Percentiles rank a stretch among this genome's conserved stretches.
These are phyloP conservation scores for Poa pratensis DNA, from an alignment of 176 grass and related monocot genomes.

Conservation along the genomic window DNA sequence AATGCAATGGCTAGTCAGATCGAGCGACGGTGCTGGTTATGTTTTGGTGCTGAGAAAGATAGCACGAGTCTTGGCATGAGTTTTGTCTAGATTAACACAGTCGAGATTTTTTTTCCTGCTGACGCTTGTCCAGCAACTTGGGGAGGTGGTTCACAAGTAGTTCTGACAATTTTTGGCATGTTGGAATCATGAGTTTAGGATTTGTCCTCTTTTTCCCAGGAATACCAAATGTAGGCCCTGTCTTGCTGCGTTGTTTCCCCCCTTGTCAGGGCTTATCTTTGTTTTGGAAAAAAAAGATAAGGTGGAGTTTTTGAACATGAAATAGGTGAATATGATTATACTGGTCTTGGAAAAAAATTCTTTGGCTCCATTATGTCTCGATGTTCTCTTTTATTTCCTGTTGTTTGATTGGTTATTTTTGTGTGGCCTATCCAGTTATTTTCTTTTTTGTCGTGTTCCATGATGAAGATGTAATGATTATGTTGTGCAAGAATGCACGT, in stretches of 20 bases:
- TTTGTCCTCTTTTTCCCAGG: constrained; percentile 29
- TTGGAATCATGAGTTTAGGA: constrained; percentile 49
- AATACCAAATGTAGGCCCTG: constrained; percentile 37
- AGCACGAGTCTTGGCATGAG: constrained; percentile 53
- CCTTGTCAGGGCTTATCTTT: constrained; percentile 42
- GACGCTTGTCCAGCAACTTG: constrained; percentile 44
- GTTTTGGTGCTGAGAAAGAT: constrained; percentile 37
- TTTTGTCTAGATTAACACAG: constrained; percentile 49
- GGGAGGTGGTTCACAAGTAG: constrained; percentile 50
- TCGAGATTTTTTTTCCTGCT: constrained; percentile 37
- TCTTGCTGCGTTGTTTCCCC: constrained; percentile 32
- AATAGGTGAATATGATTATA: constrained; percentile 42
- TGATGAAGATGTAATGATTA: too few species aligned
- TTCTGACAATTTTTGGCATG: constrained; percentile 59
- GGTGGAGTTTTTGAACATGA: constrained; percentile 38
- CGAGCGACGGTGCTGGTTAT: constrained; percentile 8
- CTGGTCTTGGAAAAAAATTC: constrained; percentile 4
- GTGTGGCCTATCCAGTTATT: too few species aligned
- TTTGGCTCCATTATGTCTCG: neutral
- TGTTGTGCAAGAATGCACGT: too few species aligned
- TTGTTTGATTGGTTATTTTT: neutral
- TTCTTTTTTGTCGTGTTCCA: too few species aligned
- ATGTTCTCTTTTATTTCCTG: neutral
- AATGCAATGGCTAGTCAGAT: constrained; percentile 40
- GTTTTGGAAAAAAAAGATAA: constrained; percentile 19